phyloP scores from a whole-genome alignment of 345 rosid genomes.

The Trapa bicornis region DNA sequence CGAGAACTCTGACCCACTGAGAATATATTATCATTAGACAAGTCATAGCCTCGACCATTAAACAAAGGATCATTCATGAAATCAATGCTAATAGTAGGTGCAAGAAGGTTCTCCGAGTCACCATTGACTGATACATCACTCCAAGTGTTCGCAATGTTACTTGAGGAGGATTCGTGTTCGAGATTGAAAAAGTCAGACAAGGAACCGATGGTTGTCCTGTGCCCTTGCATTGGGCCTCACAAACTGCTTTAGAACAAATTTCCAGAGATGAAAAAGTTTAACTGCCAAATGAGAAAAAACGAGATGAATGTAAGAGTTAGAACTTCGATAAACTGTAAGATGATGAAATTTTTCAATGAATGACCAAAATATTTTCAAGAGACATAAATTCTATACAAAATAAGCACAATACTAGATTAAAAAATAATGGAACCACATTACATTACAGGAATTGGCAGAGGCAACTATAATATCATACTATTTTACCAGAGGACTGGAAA shows the following conservation, averaged over 20 bases:
- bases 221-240: constrained; percentile 69
- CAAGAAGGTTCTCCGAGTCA: constrained; percentile 33
- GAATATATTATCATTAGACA: constrained; percentile 12
- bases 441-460: constrained; percentile 1
- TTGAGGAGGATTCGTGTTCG: constrained; percentile 70
- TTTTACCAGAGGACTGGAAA: background rate
- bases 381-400: background rate
- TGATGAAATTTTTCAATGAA: background rate
- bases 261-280: constrained; percentile 6
- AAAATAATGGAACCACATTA: background rate
- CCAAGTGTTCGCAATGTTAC: constrained; percentile 42
- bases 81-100: constrained; percentile 25
- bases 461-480: background rate
- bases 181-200: constrained; percentile 59
- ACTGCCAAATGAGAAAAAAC: background rate
- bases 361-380: background rate
- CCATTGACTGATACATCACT: constrained; percentile 47
- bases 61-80: constrained; percentile 25
- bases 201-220: constrained; percentile 60
- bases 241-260: constrained; percentile 8
- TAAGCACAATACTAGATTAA: background rate
- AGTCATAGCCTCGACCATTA: constrained; percentile 37
- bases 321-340: background rate
- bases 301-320: background rate
- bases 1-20: constrained; percentile 28